Evolutionary conservation across 768 basidiomycete genomes (phyloP), one percentile per base, ranked within the genome.

Genomic region (Agaricus subrufescens): DNA sequence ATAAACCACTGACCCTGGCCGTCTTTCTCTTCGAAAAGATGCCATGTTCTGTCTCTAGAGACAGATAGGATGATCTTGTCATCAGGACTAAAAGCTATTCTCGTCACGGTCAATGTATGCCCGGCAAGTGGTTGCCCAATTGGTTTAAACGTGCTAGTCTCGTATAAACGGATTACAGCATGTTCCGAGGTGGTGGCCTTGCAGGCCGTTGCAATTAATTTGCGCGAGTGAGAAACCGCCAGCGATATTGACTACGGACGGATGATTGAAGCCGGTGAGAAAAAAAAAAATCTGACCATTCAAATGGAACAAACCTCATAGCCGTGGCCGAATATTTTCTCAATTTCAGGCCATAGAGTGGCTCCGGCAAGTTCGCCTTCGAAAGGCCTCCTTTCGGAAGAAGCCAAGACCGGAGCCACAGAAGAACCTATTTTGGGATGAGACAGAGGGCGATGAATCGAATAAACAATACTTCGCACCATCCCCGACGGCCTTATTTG

Each of bases 261-360:
- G 5, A 19, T 19, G 19, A 19, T 19, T 19, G 19, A 19, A 19
- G 19, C 19, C 19, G 19, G 19, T 19, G 19, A 19, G 19, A 19
- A 19, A 19, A 19, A 19, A 19, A 19, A 19, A 19, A 19, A 19
- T 19, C 19, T 19, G 19, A 19, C 19, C 19, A 19, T 19, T 19
- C 19, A 19, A 19, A 19, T 50, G 15, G 29, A n/a, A 46, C 72
- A 50, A 58, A 89, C 93, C 81, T 99, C 97, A 63, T 98, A 98
- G 42, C 96, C 94, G 69, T 98, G 97, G 4, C 96, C 97, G 67
- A 97, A 99, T 0, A 99, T 77, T 68, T 99, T 99, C 64, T 98
- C 97, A 1, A 85, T 75, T 72, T 99, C 97, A 0, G 96, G 97
- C 97, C 97, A 99, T 0, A 98, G 76, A 0, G 96, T 98, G 14